Evolutionary conservation across 768 basidiomycete genomes (phyloP).

Genomic region (Xerocomellus dryophilus): DNA sequence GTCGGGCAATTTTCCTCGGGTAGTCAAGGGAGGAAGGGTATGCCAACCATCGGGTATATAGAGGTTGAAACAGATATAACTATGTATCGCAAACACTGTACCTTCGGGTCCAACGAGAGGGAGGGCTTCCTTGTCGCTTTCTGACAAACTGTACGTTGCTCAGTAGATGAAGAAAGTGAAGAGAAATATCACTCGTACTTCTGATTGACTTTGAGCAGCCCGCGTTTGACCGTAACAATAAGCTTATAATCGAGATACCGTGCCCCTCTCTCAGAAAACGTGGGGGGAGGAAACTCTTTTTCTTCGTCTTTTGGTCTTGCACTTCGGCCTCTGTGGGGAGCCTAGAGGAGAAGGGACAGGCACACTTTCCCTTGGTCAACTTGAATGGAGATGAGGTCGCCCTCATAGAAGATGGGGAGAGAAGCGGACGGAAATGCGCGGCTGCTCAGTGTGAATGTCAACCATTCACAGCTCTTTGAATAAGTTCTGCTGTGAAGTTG

Average conservation of each 20-base stretch:
- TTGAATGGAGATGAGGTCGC: slow-evolving; percentile 45
- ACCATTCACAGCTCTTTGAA: slow-evolving; percentile 42
- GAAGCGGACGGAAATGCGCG: slow-evolving; percentile 37
- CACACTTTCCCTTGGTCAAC: slow-evolving; percentile 44
- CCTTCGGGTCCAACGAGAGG: slow-evolving; percentile 36
- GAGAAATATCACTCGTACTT: slow-evolving; percentile 32
- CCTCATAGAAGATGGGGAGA: slow-evolving; percentile 46
- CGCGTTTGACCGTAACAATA: slow-evolving; percentile 47
- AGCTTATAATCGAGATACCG: slow-evolving; percentile 58
- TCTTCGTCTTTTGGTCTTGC: slow-evolving; percentile 36
- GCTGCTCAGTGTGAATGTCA: slow-evolving; percentile 44
- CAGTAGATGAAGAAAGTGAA: not conserved
- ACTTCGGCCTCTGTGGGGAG: slow-evolving; percentile 45
- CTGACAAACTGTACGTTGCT: slow-evolving; percentile 27
- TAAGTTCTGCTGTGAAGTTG: slow-evolving; percentile 34
- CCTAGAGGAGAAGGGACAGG: slow-evolving; percentile 47
- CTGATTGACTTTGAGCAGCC: slow-evolving; percentile 47
- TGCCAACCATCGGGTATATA: slow-evolving; percentile 38
- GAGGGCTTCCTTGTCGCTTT: slow-evolving; percentile 34
- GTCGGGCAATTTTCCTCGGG: slow-evolving; percentile 37
- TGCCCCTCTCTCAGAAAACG: slow-evolving; percentile 53
- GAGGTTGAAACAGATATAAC: not conserved
- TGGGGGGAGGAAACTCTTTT: slow-evolving; percentile 44
- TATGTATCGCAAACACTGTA: not conserved
- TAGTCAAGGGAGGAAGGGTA: slow-evolving; percentile 27